Conservation (phyloP, 1,139 yeast genomes). For the Ogataea hybrid region DNA sequence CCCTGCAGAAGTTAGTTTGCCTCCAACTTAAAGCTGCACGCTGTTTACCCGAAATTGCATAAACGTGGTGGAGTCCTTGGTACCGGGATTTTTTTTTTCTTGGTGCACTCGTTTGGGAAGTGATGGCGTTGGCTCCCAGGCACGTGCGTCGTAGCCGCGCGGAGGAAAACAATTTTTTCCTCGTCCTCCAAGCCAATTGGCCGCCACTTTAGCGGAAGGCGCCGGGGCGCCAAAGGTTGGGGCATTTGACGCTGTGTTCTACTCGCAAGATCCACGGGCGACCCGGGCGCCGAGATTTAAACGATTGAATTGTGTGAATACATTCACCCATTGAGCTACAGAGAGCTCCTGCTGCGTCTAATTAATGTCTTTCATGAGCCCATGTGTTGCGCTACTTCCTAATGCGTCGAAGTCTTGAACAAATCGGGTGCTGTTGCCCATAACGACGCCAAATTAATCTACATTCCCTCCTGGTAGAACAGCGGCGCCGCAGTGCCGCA, state of each 20-base stretch:
- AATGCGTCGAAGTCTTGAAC: background rate
- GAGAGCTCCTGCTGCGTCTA: background rate
- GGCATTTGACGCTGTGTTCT: background rate
- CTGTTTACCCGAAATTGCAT: background rate
- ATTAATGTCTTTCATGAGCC: background rate
- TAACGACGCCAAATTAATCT: background rate
- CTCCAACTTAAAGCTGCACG: slow-evolving; percentile 1
- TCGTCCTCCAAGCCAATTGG: background rate
- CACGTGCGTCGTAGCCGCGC: slow-evolving; percentile 4
- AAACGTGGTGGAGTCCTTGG: slow-evolving; percentile 3
- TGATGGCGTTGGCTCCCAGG: background rate
- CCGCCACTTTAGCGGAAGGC: too few relatives aligned
- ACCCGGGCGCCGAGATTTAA: background rate
- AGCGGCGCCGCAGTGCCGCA: slow-evolving; percentile 5
- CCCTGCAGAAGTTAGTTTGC: background rate
- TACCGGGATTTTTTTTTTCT: background rate
- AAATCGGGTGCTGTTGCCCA: background rate
- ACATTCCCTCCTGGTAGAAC: background rate
- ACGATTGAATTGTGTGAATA: background rate
- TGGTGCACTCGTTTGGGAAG: background rate
- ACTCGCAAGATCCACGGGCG: background rate
- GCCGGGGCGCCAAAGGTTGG: too few relatives aligned
- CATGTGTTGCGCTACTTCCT: background rate
- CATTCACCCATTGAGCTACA: too few relatives aligned
- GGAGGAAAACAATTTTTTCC: background rate